Evolutionary conservation across 2,329 filamentous ascomycete species (phyloP).

Genomic region (Curvularia sp.): DNA sequence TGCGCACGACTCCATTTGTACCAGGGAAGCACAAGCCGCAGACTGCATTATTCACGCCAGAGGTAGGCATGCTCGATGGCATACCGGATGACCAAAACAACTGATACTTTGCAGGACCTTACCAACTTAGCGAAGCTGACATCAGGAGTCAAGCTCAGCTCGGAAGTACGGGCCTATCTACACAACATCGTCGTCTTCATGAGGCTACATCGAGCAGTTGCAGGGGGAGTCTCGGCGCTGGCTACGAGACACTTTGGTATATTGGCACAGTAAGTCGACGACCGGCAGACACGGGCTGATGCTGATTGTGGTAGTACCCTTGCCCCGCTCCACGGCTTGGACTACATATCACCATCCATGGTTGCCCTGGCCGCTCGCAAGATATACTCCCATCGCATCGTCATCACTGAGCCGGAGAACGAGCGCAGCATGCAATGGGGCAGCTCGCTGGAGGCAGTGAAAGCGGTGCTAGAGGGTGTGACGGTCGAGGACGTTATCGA

Average conservation of each 20-base stretch:
- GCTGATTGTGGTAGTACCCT: slow-evolving; percentile 64
- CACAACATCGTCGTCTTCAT: slow-evolving; percentile 89
- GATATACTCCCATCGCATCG: slow-evolving; percentile 84
- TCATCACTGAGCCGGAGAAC: slow-evolving; percentile 70
- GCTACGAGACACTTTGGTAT: slow-evolving; percentile 80
- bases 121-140: slow-evolving; percentile 66
- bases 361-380: slow-evolving; percentile 84
- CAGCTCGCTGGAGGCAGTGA: slow-evolving; percentile 75
- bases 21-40: slow-evolving; percentile 24
- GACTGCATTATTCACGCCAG: slow-evolving; percentile 52
- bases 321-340: slow-evolving; percentile 79
- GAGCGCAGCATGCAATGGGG: slow-evolving; percentile 96
- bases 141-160: slow-evolving; percentile 67
- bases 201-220: slow-evolving; percentile 84
- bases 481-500: slow-evolving; percentile 65
- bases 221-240: slow-evolving; percentile 75
- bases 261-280: slow-evolving; percentile 62
- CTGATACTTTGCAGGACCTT: slow-evolving; percentile 55
- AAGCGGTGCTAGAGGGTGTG: slow-evolving; percentile 67
- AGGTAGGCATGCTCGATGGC: slow-evolving; percentile 47
- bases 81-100: not conserved
- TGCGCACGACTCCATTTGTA: slow-evolving; percentile 39
- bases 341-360: slow-evolving; percentile 83
- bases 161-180: slow-evolving; percentile 83
- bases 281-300: not conserved